Evolutionary conservation across 164 flowering plant genomes (phyloP).

Genomic region (Macadamia tetraphylla): DNA sequence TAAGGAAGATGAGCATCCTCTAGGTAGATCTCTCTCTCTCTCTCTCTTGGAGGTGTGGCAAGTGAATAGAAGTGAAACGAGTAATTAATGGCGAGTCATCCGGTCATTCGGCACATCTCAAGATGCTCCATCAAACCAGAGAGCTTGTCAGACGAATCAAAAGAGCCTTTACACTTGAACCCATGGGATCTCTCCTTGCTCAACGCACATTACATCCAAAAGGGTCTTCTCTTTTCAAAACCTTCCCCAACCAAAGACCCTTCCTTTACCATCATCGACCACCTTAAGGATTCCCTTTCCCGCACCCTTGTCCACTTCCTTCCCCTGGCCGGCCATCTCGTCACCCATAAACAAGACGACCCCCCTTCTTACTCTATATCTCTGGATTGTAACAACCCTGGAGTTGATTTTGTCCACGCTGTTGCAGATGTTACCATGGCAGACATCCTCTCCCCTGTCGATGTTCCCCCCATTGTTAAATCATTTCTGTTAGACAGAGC

Average conservation of each 20-base stretch:
- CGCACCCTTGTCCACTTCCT: conserved; percentile 42
- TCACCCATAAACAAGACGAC: conserved; percentile 14
- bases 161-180: conserved; percentile 12
- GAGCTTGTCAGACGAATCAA: conserved; percentile 10
- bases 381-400: conserved; percentile 47
- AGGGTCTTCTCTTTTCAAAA: conserved; percentile 46
- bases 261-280: conserved; percentile 11
- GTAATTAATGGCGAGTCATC: not conserved
- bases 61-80: no score
- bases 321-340: conserved; percentile 50
- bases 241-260: conserved; percentile 14
- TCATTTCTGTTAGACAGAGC: conserved; percentile 39
- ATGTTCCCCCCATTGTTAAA: conserved; percentile 41
- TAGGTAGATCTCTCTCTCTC: no score
- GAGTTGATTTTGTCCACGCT: conserved; percentile 48
- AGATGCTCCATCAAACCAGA: conserved; percentile 34
- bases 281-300: conserved; percentile 45
- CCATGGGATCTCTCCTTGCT: conserved; percentile 30
- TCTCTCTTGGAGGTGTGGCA: no score
- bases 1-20: no score
- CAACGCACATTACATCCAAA: conserved; percentile 43
- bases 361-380: conserved; percentile 23
- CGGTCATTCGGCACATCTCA: conserved; percentile 21
- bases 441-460: conserved; percentile 34
- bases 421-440: conserved; percentile 17